These are phyloP conservation scores for Mycena epipterygia DNA, from an alignment of 768 basidiomycete genomes.

Conservation along the genomic window DNA sequence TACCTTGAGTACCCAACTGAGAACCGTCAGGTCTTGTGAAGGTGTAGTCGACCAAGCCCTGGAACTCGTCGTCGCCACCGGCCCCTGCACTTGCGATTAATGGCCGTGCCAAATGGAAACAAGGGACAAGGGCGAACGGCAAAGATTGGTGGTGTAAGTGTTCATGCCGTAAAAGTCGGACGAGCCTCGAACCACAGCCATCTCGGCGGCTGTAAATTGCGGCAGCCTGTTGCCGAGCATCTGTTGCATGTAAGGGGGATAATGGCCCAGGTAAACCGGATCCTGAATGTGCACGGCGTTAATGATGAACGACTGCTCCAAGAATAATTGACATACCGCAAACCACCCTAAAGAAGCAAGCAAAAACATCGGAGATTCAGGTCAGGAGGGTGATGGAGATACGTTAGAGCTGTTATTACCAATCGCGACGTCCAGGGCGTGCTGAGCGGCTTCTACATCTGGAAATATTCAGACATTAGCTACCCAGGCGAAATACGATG, in stretches of 20 bases:
- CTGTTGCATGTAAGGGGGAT: slow-evolving; percentile 70
- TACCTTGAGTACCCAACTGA: slow-evolving; percentile 74
- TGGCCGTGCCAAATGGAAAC: background rate
- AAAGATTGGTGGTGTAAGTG: slow-evolving; percentile 77
- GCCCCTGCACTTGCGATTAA: slow-evolving; percentile 54
- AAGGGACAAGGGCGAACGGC: slow-evolving; percentile 53
- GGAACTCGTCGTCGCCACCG: slow-evolving; percentile 75
- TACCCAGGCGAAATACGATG: slow-evolving; percentile 2
- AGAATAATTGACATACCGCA: slow-evolving; percentile 57
- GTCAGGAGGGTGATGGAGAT: slow-evolving; percentile 38
- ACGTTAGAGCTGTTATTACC: slow-evolving; percentile 56
- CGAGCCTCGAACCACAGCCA: slow-evolving; percentile 69
- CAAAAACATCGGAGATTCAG: slow-evolving; percentile 52
- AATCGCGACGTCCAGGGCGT: slow-evolving; percentile 79
- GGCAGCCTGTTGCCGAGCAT: slow-evolving; percentile 72
- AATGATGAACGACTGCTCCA: slow-evolving; percentile 35
- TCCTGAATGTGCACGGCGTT: slow-evolving; percentile 54
- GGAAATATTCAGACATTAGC: slow-evolving; percentile 2
- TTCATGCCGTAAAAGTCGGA: slow-evolving; percentile 84
- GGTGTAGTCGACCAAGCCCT: slow-evolving; percentile 70
- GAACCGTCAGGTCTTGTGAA: slow-evolving; percentile 75
- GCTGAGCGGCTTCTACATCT: slow-evolving; percentile 80
- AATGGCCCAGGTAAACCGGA: slow-evolving; percentile 79
- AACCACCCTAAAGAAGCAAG: slow-evolving; percentile 78
- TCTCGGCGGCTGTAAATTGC: slow-evolving; percentile 68